Evolutionary conservation across 148 eudicot species (phyloP).

Genomic region (Persicaria tinctoria): DNA sequence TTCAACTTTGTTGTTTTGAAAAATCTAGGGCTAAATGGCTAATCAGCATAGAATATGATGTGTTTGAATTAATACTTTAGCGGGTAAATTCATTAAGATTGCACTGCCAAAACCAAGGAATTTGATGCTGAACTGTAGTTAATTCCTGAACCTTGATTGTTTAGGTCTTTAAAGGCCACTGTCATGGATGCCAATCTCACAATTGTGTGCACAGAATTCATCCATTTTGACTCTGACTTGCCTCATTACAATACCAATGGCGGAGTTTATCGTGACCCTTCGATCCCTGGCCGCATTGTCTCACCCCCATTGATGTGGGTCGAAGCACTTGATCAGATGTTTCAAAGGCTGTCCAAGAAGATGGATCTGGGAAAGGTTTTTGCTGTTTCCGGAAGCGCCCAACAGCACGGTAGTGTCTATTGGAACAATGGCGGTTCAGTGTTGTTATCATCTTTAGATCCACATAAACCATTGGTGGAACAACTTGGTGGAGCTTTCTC

Average conservation of each 20-base stretch:
- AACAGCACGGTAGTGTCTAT: conserved; percentile 94
- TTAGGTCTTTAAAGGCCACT: conserved; percentile 84
- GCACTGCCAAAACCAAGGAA: neutral
- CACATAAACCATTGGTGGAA: conserved; percentile 44
- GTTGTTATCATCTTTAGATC: conserved; percentile 53
- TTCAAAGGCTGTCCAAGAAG: conserved; percentile 43
- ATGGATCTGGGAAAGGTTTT: conserved; percentile 58
- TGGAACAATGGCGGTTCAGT: conserved; percentile 66
- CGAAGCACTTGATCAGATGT: conserved; percentile 75
- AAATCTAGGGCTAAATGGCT: neutral
- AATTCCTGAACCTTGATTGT: neutral
- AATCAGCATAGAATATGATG: neutral
- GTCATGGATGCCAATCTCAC: conserved; percentile 61
- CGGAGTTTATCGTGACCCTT: conserved; percentile 69
- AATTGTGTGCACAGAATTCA: conserved; percentile 43
- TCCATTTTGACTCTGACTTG: conserved; percentile 70
- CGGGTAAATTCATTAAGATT: neutral
- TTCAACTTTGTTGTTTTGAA: neutral
- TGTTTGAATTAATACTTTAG: neutral
- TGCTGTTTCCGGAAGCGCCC: conserved; percentile 87
- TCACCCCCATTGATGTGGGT: conserved; percentile 92
- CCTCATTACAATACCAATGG: conserved; percentile 84
- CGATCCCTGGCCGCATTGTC: conserved; percentile 66
- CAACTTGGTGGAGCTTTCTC: conserved; percentile 70
- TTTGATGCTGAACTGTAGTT: neutral